Evolutionary conservation across 306 rosid species (phyloP).

Genomic region (Potentilla sterilis): DNA sequence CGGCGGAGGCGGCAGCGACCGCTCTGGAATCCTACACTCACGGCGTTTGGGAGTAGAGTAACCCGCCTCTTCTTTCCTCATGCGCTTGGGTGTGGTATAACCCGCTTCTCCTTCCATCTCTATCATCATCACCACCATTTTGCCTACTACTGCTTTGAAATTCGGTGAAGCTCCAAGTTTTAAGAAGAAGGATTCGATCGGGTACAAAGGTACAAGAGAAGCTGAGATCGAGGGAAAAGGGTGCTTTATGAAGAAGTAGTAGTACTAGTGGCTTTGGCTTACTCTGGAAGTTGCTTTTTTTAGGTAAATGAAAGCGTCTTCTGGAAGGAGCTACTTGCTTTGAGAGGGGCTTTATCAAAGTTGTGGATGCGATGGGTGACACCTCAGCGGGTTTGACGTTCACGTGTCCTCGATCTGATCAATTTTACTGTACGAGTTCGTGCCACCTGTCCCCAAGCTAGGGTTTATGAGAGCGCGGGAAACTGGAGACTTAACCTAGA

Average conservation of each 20-base stretch:
- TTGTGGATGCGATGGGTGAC: slow-evolving; percentile 15
- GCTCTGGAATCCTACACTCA: slow-evolving; percentile 46
- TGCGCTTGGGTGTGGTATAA: background rate
- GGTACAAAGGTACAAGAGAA: background rate
- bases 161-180: background rate
- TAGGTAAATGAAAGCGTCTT: slow-evolving; percentile 2
- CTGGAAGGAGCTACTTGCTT: background rate
- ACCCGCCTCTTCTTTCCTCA: slow-evolving; percentile 11
- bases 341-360: background rate
- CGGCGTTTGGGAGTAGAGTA: slow-evolving; percentile 57
- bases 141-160: background rate
- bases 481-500: background rate
- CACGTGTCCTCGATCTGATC: slow-evolving; percentile 11
- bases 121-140: background rate
- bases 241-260: background rate
- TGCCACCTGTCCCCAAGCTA: background rate
- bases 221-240: background rate
- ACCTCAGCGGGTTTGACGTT: background rate
- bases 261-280: slow-evolving; percentile 9
- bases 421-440: background rate
- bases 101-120: slow-evolving; percentile 2
- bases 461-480: slow-evolving; percentile 7
- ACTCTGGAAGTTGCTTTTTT: slow-evolving; percentile 23
- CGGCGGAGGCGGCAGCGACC: slow-evolving; percentile 51
- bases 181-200: background rate